Conservation (phyloP, 139 green algal species). For the Eudorina sp. region DNA sequence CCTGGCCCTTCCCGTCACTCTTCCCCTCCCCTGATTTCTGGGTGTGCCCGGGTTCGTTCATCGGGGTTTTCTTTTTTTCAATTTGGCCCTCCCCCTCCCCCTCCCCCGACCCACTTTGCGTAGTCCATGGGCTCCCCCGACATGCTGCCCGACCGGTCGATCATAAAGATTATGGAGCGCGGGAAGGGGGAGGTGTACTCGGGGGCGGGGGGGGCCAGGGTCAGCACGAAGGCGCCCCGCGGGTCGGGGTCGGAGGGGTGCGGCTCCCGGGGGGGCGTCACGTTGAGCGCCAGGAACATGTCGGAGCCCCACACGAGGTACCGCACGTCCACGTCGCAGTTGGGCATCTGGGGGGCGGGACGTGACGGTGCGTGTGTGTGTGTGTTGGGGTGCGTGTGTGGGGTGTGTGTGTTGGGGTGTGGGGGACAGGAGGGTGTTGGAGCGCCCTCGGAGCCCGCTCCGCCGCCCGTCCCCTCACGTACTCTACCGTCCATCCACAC, state of each 20-base stretch:
- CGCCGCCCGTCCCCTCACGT: too few species aligned
- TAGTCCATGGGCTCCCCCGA: slow-evolving; percentile 63
- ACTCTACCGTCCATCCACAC: too few species aligned
- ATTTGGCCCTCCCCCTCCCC: not conserved
- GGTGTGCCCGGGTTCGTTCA: too few species aligned
- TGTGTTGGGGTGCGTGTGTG: not conserved
- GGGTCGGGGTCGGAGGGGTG: slow-evolving; percentile 46
- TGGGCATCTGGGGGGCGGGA: slow-evolving; percentile 11
- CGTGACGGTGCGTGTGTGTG: not conserved
- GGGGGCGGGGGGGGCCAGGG: slow-evolving; percentile 58
- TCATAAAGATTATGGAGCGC: slow-evolving; percentile 69
- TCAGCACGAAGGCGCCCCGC: slow-evolving; percentile 58
- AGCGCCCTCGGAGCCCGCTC: too few species aligned
- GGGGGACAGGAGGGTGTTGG: too few species aligned
- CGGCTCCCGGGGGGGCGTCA: slow-evolving; percentile 39
- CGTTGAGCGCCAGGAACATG: slow-evolving; percentile 62
- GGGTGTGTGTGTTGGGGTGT: not conserved
- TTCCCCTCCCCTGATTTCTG: not conserved
- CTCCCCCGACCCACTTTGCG: slow-evolving; percentile 42
- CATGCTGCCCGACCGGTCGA: slow-evolving; percentile 73
- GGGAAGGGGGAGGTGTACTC: slow-evolving; percentile 58
- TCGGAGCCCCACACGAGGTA: slow-evolving; percentile 61
- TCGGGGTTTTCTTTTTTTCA: too few species aligned
- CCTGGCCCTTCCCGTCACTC: not conserved
- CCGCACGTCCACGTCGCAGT: slow-evolving; percentile 25